phyloP scores from a whole-genome alignment of 2,329 filamentous ascomycete species.

The Coniochaeta prunicola region DNA sequence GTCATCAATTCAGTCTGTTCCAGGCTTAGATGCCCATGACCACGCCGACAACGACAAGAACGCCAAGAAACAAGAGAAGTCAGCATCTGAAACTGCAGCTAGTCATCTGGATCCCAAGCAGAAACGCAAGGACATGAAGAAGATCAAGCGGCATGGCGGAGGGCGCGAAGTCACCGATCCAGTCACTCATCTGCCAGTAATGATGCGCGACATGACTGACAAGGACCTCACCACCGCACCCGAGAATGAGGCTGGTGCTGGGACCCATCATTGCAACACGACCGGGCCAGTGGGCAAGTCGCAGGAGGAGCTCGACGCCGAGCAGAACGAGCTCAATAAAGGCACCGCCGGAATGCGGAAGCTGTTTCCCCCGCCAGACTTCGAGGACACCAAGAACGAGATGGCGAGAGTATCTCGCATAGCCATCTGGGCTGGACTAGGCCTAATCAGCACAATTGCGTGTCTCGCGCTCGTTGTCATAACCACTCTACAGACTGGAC shows the following conservation, averaged over 20 bases:
- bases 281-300: slow-evolving; percentile 34
- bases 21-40: slow-evolving; percentile 4
- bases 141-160: slow-evolving; percentile 33
- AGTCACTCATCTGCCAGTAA: slow-evolving; percentile 62
- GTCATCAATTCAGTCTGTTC: not conserved
- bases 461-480: slow-evolving; percentile 16
- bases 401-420: slow-evolving; percentile 22
- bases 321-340: slow-evolving; percentile 27
- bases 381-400: slow-evolving; percentile 29
- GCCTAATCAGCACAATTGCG: slow-evolving; percentile 21
- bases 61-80: slow-evolving; percentile 16
- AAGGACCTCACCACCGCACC: slow-evolving; percentile 44
- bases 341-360: slow-evolving; percentile 32
- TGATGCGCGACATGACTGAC: slow-evolving; percentile 61
- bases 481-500: slow-evolving; percentile 6
- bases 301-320: slow-evolving; percentile 25
- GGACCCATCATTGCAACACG: slow-evolving; percentile 25
- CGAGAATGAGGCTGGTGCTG: slow-evolving; percentile 26
- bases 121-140: slow-evolving; percentile 41
- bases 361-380: slow-evolving; percentile 41
- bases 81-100: slow-evolving; percentile 28
- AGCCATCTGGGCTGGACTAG: slow-evolving; percentile 29
- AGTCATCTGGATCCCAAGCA: slow-evolving; percentile 34
- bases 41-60: slow-evolving; percentile 10
- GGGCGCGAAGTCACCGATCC: slow-evolving; percentile 64